Conservation (phyloP, 129 eudicot species). For the Helichrysum umbraculigerum region DNA sequence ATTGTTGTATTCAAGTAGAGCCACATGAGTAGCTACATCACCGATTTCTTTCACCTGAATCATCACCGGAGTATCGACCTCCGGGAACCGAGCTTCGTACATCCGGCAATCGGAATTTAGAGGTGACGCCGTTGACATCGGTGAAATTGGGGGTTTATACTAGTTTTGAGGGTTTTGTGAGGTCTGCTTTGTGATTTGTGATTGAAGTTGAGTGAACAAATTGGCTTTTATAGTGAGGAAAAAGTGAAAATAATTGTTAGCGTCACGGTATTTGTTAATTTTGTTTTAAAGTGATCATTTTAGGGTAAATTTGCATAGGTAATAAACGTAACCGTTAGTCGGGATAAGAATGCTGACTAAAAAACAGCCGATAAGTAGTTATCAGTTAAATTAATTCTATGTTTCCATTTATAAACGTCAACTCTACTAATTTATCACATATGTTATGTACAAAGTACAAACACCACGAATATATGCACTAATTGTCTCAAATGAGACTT, state of each 20-base stretch:
- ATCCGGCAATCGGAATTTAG: constrained; percentile 51
- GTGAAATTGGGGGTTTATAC: neutral
- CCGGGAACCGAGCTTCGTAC: constrained; percentile 52
- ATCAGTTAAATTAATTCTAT: too few relatives aligned
- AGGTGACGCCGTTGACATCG: constrained; percentile 31
- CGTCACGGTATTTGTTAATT: neutral
- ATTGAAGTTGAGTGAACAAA: neutral
- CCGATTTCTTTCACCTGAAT: constrained; percentile 63
- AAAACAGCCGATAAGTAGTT: too few relatives aligned
- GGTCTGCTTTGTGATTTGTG: neutral
- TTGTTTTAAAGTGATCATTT: neutral
- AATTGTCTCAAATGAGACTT: too few relatives aligned
- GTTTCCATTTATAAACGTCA: too few relatives aligned
- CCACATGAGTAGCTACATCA: constrained; percentile 62
- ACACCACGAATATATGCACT: too few relatives aligned
- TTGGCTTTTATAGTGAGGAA: constrained; percentile 14
- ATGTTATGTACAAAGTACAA: too few relatives aligned
- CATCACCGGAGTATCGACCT: constrained; percentile 62
- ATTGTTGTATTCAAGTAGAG: constrained; percentile 70
- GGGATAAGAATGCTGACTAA: too few relatives aligned
- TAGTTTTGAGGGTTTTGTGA: constrained; percentile 32
- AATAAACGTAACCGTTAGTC: too few relatives aligned
- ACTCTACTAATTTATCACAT: too few relatives aligned
- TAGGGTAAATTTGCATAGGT: neutral
- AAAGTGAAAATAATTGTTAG: neutral